Conservation (phyloP, 2,329 filamentous ascomycete species). For the Botrytis galanthina region DNA sequence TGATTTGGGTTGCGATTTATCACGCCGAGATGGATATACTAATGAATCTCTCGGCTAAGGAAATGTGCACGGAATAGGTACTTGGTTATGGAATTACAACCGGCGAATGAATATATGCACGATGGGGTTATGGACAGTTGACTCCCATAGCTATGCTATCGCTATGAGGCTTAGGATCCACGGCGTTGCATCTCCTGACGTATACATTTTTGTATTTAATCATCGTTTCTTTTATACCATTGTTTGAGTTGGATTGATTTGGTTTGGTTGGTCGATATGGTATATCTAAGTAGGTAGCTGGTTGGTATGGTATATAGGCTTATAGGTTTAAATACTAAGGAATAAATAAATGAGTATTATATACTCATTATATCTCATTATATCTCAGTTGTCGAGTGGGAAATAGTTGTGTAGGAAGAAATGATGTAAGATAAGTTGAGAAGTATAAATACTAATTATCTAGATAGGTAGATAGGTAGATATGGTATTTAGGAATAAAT, state of each 20-base stretch:
- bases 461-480: no score
- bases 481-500: no score
- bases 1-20: not conserved
- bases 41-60: not conserved
- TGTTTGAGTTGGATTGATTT: not conserved
- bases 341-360: no score
- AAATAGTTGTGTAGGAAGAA: no score
- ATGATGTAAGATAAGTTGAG: no score
- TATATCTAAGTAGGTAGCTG: not conserved
- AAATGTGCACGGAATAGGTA: not conserved
- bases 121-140: not conserved
- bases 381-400: not conserved
- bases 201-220: not conserved
- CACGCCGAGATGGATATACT: not conserved
- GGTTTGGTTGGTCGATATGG: not conserved
- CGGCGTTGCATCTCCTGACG: not conserved
- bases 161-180: not conserved
- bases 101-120: not conserved
- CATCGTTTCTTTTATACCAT: not conserved
- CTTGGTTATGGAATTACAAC: not conserved
- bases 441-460: no score
- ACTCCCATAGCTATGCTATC: not conserved
- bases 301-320: no score
- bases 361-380: not conserved
- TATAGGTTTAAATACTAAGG: no score